Evolutionary conservation across 2,329 filamentous ascomycete genomes (phyloP).

Genomic region (Neonectria punicea): DNA sequence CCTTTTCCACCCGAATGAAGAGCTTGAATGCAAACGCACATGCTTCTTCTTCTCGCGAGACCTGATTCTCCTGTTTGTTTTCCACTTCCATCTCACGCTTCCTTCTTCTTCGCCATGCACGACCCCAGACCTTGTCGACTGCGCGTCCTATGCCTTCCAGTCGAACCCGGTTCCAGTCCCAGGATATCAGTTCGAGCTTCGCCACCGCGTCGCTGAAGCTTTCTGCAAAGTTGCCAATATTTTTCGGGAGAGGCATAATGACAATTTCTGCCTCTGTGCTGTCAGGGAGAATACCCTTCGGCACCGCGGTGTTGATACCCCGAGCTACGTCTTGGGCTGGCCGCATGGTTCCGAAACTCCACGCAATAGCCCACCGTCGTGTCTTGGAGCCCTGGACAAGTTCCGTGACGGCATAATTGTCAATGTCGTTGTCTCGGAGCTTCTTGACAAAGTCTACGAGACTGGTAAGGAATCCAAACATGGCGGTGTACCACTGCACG

Average conservation of each 20-base stretch:
- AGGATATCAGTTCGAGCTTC: slow-evolving; percentile 67
- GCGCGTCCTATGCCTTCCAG: slow-evolving; percentile 71
- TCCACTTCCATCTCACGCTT: slow-evolving; percentile 60
- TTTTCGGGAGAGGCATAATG: slow-evolving; percentile 58
- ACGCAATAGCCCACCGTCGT: slow-evolving; percentile 86
- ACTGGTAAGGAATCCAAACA: slow-evolving; percentile 85
- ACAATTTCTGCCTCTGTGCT: slow-evolving; percentile 53
- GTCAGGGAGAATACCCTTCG: slow-evolving; percentile 57
- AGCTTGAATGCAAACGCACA: slow-evolving; percentile 69
- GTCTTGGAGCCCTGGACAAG: slow-evolving; percentile 84
- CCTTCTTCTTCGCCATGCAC: slow-evolving; percentile 75
- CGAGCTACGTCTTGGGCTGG: slow-evolving; percentile 63
- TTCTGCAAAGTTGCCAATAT: slow-evolving; percentile 50
- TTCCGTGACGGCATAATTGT: slow-evolving; percentile 85
- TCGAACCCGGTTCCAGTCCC: slow-evolving; percentile 68
- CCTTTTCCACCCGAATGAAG: slow-evolving; percentile 53
- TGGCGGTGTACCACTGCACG: slow-evolving; percentile 89
- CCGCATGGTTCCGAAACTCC: slow-evolving; percentile 80
- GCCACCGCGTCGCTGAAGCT: slow-evolving; percentile 59
- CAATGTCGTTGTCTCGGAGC: slow-evolving; percentile 65
- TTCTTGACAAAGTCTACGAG: slow-evolving; percentile 70
- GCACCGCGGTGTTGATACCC: slow-evolving; percentile 52
- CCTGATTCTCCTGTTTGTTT: slow-evolving; percentile 37
- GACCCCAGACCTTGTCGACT: slow-evolving; percentile 80
- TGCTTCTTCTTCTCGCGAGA: slow-evolving; percentile 38